phyloP scores from a whole-genome alignment of 169 alveolate genomes.

The Plasmodium billcollinsi region DNA sequence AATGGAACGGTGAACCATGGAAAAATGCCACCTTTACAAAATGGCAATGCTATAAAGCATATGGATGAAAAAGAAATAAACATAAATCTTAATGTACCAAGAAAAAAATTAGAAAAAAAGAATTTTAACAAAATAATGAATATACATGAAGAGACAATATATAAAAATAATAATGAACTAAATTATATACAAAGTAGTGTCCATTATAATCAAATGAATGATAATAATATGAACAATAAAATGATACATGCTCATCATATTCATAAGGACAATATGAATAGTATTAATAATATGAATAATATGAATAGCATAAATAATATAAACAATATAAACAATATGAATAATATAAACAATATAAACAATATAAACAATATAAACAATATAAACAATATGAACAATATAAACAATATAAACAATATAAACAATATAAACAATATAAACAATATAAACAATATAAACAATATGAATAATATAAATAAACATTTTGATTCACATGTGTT shows the following conservation, averaged over 20 bases:
- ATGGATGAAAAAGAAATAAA: conserved; percentile 30
- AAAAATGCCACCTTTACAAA: background rate
- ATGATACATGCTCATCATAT: background rate
- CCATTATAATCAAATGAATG: background rate
- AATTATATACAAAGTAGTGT: background rate
- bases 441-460: background rate
- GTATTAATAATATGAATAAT: background rate
- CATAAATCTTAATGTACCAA: background rate
- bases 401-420: background rate
- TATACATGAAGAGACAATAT: background rate
- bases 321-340: background rate
- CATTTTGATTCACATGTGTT: background rate
- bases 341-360: background rate
- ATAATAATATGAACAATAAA: background rate
- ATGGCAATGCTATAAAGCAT: background rate
- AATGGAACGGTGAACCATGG: background rate
- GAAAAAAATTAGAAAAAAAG: background rate
- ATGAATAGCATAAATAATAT: background rate
- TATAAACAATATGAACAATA: background rate
- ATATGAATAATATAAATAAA: background rate
- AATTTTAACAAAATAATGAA: conserved; percentile 5
- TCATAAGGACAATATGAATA: background rate
- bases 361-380: background rate
- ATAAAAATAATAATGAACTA: conserved; percentile 2
- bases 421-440: background rate